These are phyloP conservation scores for Citrus hindsii DNA, from an alignment of 345 rosid species.

Conservation along the genomic window DNA sequence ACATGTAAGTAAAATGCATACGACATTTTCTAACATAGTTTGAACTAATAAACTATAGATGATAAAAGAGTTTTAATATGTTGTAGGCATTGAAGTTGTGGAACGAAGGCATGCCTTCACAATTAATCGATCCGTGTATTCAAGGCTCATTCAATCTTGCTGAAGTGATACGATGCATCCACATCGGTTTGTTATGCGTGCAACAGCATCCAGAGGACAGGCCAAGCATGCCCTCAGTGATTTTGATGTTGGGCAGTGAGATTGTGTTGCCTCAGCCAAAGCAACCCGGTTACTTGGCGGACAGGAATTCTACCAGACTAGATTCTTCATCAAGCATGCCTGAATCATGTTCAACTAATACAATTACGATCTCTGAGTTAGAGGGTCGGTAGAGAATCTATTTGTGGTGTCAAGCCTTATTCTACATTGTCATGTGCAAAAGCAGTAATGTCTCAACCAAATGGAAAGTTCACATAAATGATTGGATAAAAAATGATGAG, in stretches of 20 bases:
- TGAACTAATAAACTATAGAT: not conserved
- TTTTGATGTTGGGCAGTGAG: slow-evolving; percentile 45
- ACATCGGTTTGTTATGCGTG: slow-evolving; percentile 41
- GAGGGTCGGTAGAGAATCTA: slow-evolving; percentile 14
- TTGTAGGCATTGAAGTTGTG: slow-evolving; percentile 42
- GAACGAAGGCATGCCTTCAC: slow-evolving; percentile 30
- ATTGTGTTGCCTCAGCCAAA: slow-evolving; percentile 31
- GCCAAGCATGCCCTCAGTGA: slow-evolving; percentile 39
- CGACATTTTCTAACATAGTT: not conserved
- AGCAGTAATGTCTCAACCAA: not conserved
- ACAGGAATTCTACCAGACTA: slow-evolving; percentile 8
- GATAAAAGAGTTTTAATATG: not conserved
- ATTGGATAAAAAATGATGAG: too few relatives aligned
- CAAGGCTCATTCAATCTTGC: not conserved
- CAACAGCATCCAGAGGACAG: slow-evolving; percentile 39
- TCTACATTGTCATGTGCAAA: too few relatives aligned
- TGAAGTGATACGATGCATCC: slow-evolving; percentile 35
- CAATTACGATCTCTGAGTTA: slow-evolving; percentile 22
- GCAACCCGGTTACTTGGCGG: slow-evolving; percentile 34
- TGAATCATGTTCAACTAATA: slow-evolving; percentile 16
- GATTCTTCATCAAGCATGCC: slow-evolving; percentile 27
- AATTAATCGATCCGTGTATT: slow-evolving; percentile 14
- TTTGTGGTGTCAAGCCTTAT: not conserved
- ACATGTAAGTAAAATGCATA: slow-evolving; percentile 18
- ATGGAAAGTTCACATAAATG: too few relatives aligned